These are phyloP conservation scores for Pyrenophora tritici-repentis DNA, from an alignment of 2,329 filamentous ascomycete genomes.

Conservation along the genomic window DNA sequence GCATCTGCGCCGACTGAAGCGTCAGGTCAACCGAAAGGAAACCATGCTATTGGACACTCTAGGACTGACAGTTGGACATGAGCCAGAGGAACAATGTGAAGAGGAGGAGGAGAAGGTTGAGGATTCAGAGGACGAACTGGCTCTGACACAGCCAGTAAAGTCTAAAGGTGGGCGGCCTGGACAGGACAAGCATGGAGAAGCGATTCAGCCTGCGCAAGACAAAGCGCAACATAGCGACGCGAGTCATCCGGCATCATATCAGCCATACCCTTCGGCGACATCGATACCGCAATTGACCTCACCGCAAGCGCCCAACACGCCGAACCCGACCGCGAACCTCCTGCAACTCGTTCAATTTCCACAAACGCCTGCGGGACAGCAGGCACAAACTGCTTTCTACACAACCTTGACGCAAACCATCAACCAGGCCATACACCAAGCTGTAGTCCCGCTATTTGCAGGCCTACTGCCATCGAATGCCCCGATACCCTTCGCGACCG, in stretches of 20 bases:
- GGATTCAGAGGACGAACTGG: constrained; percentile 39
- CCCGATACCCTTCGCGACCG: constrained; percentile 5
- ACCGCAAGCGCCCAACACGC: constrained; percentile 17
- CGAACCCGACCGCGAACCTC: constrained; percentile 25
- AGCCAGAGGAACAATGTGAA: constrained; percentile 46
- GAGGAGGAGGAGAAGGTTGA: constrained; percentile 22
- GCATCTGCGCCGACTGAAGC: constrained; percentile 68
- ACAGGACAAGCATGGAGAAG: neutral
- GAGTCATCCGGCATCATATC: neutral
- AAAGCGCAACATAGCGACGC: neutral
- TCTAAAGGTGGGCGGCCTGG: constrained; percentile 6
- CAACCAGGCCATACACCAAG: constrained; percentile 31
- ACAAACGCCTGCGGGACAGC: constrained; percentile 37
- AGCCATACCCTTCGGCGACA: neutral
- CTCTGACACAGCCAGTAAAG: constrained; percentile 24
- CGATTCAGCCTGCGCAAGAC: neutral
- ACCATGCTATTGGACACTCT: constrained; percentile 31
- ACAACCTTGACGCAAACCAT: constrained; percentile 30
- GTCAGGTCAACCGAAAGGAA: constrained; percentile 30
- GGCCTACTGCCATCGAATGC: constrained; percentile 17
- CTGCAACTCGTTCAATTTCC: constrained; percentile 34
- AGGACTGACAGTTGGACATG: constrained; percentile 36
- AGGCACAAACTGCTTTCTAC: constrained; percentile 35
- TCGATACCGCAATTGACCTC: constrained; percentile 1
- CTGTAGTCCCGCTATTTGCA: constrained; percentile 15